Conservation (phyloP, 495 filamentous ascomycete species). For the Hypoxylon subgilvum region DNA sequence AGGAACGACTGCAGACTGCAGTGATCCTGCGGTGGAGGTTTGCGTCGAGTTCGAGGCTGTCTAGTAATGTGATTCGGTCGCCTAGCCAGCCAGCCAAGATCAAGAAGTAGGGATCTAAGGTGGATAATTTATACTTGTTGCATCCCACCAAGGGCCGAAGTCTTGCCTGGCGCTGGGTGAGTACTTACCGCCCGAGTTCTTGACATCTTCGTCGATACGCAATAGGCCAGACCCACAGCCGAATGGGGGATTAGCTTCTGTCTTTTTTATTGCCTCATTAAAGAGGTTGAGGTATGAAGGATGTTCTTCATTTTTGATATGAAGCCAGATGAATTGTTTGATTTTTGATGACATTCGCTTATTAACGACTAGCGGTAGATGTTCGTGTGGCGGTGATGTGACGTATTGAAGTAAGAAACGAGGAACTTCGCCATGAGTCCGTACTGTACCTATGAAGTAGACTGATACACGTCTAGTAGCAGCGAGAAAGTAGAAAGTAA, state of each 20-base stretch:
- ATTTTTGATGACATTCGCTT: not conserved
- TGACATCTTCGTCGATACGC: constrained; percentile 18
- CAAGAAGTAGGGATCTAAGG: constrained; percentile 21
- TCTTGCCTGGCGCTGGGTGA: constrained; percentile 24
- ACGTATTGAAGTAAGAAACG: constrained; percentile 12
- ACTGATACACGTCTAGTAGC: no score
- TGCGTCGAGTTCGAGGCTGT: constrained; percentile 10
- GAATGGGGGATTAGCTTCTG: constrained; percentile 20
- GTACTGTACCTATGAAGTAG: constrained; percentile 9
- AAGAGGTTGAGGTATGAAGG: constrained; percentile 33
- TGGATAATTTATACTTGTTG: constrained; percentile 37
- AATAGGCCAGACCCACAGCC: constrained; percentile 33
- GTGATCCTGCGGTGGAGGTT: constrained; percentile 26
- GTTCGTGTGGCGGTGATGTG: constrained; percentile 6
- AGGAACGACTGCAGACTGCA: constrained; percentile 18
- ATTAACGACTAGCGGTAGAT: not conserved
- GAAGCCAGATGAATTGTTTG: constrained; percentile 2
- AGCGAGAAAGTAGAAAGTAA: no score
- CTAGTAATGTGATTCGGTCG: constrained; percentile 31
- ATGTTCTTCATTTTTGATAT: constrained; percentile 21
- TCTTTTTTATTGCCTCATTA: constrained; percentile 23
- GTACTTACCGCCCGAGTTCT: constrained; percentile 20
- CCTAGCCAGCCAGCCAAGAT: constrained; percentile 19
- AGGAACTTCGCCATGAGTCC: not conserved
- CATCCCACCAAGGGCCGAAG: constrained; percentile 29